Conservation (phyloP, 192 early-diverging fungal genomes). For the Entrophospora sp. region DNA sequence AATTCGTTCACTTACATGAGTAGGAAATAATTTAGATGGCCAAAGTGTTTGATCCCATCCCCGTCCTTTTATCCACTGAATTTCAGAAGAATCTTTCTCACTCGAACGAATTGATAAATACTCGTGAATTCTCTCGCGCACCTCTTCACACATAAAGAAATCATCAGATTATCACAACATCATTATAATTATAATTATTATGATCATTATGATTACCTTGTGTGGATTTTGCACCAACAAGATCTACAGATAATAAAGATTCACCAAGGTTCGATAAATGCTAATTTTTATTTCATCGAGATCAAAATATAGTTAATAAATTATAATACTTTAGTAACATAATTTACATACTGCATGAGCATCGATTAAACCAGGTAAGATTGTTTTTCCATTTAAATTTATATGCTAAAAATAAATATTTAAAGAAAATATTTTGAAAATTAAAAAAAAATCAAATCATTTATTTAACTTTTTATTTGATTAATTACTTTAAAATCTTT, state of each 20-base stretch:
- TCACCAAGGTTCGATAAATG: constrained; percentile 35
- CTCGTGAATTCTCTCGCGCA: neutral
- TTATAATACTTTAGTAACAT: too few relatives aligned
- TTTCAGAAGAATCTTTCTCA: neutral
- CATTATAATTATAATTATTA: neutral
- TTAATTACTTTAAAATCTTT: neutral
- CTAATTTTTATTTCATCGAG: constrained; percentile 4
- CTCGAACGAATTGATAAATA: neutral
- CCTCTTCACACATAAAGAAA: neutral
- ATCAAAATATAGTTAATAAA: neutral
- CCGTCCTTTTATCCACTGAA: constrained; percentile 38
- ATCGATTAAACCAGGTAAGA: constrained; percentile 46
- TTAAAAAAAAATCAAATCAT: neutral
- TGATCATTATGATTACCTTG: constrained; percentile 9
- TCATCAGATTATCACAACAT: neutral
- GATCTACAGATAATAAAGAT: constrained; percentile 2
- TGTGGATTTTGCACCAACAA: neutral
- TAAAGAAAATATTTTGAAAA: neutral
- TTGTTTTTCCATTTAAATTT: constrained; percentile 20
- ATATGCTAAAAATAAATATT: constrained; percentile 8
- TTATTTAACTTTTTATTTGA: too few relatives aligned
- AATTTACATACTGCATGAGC: constrained; percentile 41
- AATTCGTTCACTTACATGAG: constrained; percentile 12
- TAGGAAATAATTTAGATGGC: constrained; percentile 29
- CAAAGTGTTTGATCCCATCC: constrained; percentile 51